These are phyloP conservation scores for Rhypophila decipiens DNA, from an alignment of 495 filamentous ascomycete genomes.

Conservation along the genomic window DNA sequence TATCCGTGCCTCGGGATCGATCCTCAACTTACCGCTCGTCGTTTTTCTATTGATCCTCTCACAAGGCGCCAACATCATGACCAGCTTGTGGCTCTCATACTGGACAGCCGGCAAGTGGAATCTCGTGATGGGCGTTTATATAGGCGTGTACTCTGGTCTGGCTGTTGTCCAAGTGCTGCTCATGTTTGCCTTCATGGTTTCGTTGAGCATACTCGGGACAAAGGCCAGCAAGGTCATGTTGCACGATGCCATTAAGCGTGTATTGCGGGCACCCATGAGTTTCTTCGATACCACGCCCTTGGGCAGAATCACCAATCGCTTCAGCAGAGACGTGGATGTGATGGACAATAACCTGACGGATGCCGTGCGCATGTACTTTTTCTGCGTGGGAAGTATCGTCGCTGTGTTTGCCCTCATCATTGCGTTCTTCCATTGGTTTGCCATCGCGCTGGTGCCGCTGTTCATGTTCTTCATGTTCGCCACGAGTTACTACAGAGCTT, in stretches of 20 bases:
- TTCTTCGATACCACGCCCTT: conserved; percentile 97
- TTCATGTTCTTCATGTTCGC: conserved; percentile 75
- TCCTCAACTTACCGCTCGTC: conserved; percentile 62
- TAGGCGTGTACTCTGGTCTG: conserved; percentile 78
- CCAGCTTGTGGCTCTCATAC: conserved; percentile 86
- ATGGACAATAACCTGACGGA: conserved; percentile 94
- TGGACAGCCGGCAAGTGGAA: conserved; percentile 76
- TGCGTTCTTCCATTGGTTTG: conserved; percentile 89
- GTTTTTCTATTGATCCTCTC: conserved; percentile 59
- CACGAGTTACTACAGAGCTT: conserved; percentile 81
- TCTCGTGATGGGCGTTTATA: conserved; percentile 64
- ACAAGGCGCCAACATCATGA: conserved; percentile 78
- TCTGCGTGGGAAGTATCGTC: conserved; percentile 71
- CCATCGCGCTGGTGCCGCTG: conserved; percentile 79
- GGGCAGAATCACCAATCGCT: conserved; percentile 94
- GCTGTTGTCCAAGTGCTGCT: conserved; percentile 64
- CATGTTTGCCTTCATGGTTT: conserved; percentile 62
- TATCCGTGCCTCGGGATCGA: conserved; percentile 67
- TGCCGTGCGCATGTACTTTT: conserved; percentile 86
- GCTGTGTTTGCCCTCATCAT: conserved; percentile 86
- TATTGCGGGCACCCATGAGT: conserved; percentile 86
- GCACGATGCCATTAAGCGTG: conserved; percentile 68
- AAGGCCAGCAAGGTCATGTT: conserved; percentile 77
- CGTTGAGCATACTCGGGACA: conserved; percentile 72
- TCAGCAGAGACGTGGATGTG: conserved; percentile 88